Evolutionary conservation across 768 basidiomycete genomes (phyloP), one percentile per base, ranked within the genome.

Genomic region (Trametes cingulata): DNA sequence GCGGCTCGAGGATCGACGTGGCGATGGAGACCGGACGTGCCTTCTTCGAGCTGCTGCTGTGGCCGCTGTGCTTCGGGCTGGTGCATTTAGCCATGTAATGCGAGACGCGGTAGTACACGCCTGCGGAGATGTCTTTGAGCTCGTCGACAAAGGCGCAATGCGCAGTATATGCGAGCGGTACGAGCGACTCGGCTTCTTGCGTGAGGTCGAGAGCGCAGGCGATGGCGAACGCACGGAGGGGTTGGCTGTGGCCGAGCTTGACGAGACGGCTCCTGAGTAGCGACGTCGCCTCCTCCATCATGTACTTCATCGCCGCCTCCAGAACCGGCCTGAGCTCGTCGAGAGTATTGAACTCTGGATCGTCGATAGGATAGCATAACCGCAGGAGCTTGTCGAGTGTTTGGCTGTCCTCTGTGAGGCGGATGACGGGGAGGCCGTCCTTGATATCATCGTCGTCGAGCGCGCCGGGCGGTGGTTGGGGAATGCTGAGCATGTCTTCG

Each of bases 261-360:
- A 52, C 33, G 37, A 66, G 55, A 13, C 52, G 51, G 19, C n/a
- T 24, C 12, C 54, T 48, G 25, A 68, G 60, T 10, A 57, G 46
- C 12, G 62, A 56, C 10, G 55, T 61, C 9, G 58, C 60, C 40
- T 54, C 57, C 15, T 63, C 61, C 65, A 67, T 67, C 43, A 63
- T 57, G 55, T 65, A 68, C 57, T 67, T 65, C 19, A 58, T 29
- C 19, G 68, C 68, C 20, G 66, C 68, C 29, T 63, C 59, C 29
- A 69, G 46, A 14, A 69, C 66, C 12, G 58, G 50, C 15, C 57
- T 50, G 22, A 69, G 36, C n/a, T 61, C 57, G 17, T 65, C 63
- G 13, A 67, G 51, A 6, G 56, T 51, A 14, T 29, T 20, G 14
- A 67, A 50, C 8, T 57, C 58, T 12, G 68, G 58, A 37, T 59